Evolutionary conservation across 768 basidiomycete genomes (phyloP).

Genomic region (Hortiboletus flavorubellus): DNA sequence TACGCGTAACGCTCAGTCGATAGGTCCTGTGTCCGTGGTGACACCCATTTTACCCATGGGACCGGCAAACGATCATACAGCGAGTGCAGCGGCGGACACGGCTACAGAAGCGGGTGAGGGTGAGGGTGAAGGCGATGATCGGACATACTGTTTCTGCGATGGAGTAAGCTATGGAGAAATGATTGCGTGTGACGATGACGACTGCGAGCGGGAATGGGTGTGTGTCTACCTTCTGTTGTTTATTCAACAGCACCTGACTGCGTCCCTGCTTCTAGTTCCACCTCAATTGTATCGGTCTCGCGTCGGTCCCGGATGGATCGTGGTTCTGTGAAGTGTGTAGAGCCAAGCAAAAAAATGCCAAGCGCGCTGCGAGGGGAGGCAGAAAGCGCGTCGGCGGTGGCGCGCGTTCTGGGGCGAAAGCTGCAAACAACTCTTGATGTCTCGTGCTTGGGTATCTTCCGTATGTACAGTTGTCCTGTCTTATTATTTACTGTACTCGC

Average conservation of each 20-base stretch:
- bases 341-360: slow-evolving; percentile 47
- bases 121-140: slow-evolving; percentile 58
- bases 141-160: slow-evolving; percentile 83
- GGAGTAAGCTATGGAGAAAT: slow-evolving; percentile 88
- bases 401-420: slow-evolving; percentile 29
- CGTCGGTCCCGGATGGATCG: slow-evolving; percentile 59
- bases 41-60: slow-evolving; percentile 20
- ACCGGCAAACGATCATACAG: slow-evolving; percentile 32
- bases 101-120: slow-evolving; percentile 46
- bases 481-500: slow-evolving; percentile 27
- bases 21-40: slow-evolving; percentile 25
- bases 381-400: slow-evolving; percentile 47
- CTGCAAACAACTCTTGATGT: slow-evolving; percentile 29
- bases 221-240: slow-evolving; percentile 27
- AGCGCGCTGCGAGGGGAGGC: slow-evolving; percentile 49
- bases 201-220: slow-evolving; percentile 90
- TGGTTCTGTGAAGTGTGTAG: slow-evolving; percentile 78
- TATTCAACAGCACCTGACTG: slow-evolving; percentile 8
- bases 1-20: slow-evolving; percentile 39
- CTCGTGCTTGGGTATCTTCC: not conserved
- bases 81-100: slow-evolving; percentile 35
- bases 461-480: slow-evolving; percentile 14
- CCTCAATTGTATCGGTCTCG: slow-evolving; percentile 67
- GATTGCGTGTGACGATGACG: slow-evolving; percentile 86
- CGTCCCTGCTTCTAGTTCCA: slow-evolving; percentile 58